Percentiles rank a stretch among this genome's conserved stretches.
These are phyloP conservation scores for Colletotrichum falcatum DNA, from an alignment of 2,329 filamentous ascomycete species.

Conservation along the genomic window DNA sequence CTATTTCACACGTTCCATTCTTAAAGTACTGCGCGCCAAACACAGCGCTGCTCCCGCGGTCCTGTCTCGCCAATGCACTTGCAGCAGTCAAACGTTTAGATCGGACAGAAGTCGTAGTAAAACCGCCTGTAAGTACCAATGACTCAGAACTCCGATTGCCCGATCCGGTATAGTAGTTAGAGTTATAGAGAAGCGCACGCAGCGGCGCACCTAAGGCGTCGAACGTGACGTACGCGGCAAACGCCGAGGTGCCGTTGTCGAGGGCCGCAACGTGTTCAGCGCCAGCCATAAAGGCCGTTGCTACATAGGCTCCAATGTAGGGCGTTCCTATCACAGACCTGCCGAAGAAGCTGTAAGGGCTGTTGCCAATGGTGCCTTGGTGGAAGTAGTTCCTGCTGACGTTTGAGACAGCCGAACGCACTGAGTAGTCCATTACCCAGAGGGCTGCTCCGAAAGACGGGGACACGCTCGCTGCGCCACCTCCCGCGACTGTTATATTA, in stretches of 20 bases:
- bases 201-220: constrained; percentile 10
- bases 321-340: constrained; percentile 62
- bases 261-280: constrained; percentile 58
- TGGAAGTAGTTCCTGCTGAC: constrained; percentile 57
- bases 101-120: constrained; percentile 5
- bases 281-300: constrained; percentile 58
- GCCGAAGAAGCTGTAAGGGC: constrained; percentile 61
- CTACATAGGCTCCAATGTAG: constrained; percentile 63
- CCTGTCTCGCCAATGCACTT: constrained; percentile 30
- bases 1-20: constrained; percentile 22
- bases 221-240: constrained; percentile 62
- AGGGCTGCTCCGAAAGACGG: constrained; percentile 55
- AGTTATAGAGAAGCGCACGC: constrained; percentile 58
- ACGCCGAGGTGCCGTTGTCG: constrained; percentile 56
- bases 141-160: constrained; percentile 12
- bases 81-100: constrained; percentile 26
- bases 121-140: constrained; percentile 4
- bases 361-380: constrained; percentile 64
- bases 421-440: constrained; percentile 55
- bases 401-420: constrained; percentile 28
- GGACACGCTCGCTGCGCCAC: constrained; percentile 31
- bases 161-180: constrained; percentile 53
- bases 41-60: constrained; percentile 21
- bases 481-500: not conserved
- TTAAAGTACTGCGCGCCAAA: constrained; percentile 32